Evolutionary conservation across 805 yeast genomes (phyloP).

Genomic region (Alloascoidea africana): DNA sequence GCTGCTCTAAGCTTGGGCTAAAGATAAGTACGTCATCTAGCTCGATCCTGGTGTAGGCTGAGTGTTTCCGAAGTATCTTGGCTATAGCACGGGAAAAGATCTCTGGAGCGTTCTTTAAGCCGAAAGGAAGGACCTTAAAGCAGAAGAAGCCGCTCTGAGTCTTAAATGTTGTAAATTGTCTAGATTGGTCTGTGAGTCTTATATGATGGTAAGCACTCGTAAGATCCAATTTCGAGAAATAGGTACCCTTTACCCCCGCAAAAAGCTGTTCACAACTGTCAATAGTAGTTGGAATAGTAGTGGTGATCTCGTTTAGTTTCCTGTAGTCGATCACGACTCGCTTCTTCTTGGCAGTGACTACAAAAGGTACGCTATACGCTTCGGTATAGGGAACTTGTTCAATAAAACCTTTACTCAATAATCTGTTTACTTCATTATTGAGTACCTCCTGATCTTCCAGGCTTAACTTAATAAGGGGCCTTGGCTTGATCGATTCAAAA

Average conservation of each 20-base stretch:
- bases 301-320: not conserved
- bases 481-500: too few species aligned
- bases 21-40: not conserved
- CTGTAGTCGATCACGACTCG: too few species aligned
- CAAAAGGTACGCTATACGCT: too few species aligned
- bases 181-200: not conserved
- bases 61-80: not conserved
- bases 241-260: too few species aligned
- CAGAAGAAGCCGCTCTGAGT: slow-evolving; percentile 6
- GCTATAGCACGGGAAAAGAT: not conserved
- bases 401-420: too few species aligned
- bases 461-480: too few species aligned
- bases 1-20: not conserved
- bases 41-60: not conserved
- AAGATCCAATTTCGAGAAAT: slow-evolving; percentile 2
- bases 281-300: slow-evolving; percentile 1
- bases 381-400: too few species aligned
- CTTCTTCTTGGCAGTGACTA: too few species aligned
- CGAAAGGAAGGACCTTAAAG: slow-evolving; percentile 10
- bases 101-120: slow-evolving; percentile 5
- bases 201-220: slow-evolving; percentile 2
- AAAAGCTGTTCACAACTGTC: too few species aligned
- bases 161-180: slow-evolving; percentile 7
- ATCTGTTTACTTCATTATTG: too few species aligned
- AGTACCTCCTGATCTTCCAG: too few species aligned